Evolutionary conservation across 2,329 filamentous ascomycete genomes (phyloP).

Genomic region (Helminthosporium solani): DNA sequence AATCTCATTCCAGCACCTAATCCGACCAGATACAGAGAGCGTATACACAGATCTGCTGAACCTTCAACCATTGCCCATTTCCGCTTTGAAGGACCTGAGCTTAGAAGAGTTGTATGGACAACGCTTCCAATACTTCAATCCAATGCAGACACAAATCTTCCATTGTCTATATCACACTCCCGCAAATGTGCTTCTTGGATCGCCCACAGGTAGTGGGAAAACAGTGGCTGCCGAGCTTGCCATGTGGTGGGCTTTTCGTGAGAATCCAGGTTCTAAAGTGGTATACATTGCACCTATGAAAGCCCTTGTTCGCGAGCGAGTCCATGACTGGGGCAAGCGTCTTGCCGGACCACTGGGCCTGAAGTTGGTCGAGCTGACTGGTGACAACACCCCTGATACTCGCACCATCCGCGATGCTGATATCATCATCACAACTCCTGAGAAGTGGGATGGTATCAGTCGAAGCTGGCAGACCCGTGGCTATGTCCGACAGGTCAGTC

Average conservation of each 20-base stretch:
- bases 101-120: slow-evolving; percentile 86
- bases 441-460: slow-evolving; percentile 99
- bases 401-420: slow-evolving; percentile 93
- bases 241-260: slow-evolving; percentile 99
- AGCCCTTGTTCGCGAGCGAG: slow-evolving; percentile 90
- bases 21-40: slow-evolving; percentile 94
- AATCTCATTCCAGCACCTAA: slow-evolving; percentile 96
- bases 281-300: slow-evolving; percentile 99
- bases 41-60: slow-evolving; percentile 94
- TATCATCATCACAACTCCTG: slow-evolving; percentile 98
- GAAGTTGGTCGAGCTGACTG: slow-evolving; percentile 91
- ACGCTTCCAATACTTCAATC: slow-evolving; percentile 95
- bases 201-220: slow-evolving; percentile 95
- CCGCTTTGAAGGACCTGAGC: slow-evolving; percentile 80
- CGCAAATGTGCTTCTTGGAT: slow-evolving; percentile 90
- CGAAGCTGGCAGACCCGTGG: slow-evolving; percentile 98
- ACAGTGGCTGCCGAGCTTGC: slow-evolving; percentile 93
- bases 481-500: slow-evolving; percentile 89
- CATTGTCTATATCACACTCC: slow-evolving; percentile 92
- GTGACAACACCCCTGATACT: slow-evolving; percentile 97
- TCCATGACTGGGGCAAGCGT: slow-evolving; percentile 88
- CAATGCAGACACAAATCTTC: slow-evolving; percentile 99
- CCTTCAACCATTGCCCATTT: slow-evolving; percentile 83
- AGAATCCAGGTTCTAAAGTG: slow-evolving; percentile 91
- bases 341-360: slow-evolving; percentile 80